A percentile compares a stretch with the other conserved stretches of the same genome.
These are phyloP conservation scores for Zasmidium angulare DNA, from an alignment of 2,329 filamentous ascomycete genomes.

Conservation along the genomic window DNA sequence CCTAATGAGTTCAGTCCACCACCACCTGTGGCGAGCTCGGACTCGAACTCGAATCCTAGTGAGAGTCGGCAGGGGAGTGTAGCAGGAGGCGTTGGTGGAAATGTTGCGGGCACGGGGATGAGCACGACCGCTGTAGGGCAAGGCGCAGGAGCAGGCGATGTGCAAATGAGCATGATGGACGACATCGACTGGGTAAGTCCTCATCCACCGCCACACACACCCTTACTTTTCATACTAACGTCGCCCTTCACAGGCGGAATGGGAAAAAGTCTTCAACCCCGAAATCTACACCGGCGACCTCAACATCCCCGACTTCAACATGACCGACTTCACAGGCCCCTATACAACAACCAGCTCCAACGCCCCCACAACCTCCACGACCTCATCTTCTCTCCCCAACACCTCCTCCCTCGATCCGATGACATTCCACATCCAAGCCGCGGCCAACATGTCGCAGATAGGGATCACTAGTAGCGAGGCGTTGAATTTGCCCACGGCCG, in stretches of 20 bases:
- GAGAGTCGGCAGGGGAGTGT: slow-evolving; percentile 25
- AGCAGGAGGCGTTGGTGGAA: too few relatives aligned
- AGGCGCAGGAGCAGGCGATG: slow-evolving; percentile 12
- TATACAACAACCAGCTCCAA: slow-evolving; percentile 1
- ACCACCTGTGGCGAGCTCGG: slow-evolving; percentile 7
- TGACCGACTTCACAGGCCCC: slow-evolving; percentile 32
- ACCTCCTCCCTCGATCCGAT: slow-evolving; percentile 10
- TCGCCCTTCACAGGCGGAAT: slow-evolving; percentile 41
- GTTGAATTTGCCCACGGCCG: slow-evolving; percentile 2
- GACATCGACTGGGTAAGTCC: slow-evolving; percentile 66
- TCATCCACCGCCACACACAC: neutral
- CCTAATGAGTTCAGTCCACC: slow-evolving; percentile 25
- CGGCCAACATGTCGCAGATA: slow-evolving; percentile 14
- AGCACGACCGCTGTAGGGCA: neutral
- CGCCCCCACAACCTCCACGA: neutral
- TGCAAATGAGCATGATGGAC: slow-evolving; percentile 41
- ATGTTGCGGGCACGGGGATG: slow-evolving; percentile 3
- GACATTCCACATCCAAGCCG: slow-evolving; percentile 12
- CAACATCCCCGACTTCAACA: slow-evolving; percentile 36
- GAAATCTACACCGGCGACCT: slow-evolving; percentile 36
- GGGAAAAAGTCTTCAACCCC: slow-evolving; percentile 46
- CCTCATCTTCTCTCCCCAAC: neutral
- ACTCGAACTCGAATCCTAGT: slow-evolving; percentile 21
- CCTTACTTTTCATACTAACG: slow-evolving; percentile 2
- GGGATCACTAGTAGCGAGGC: neutral